These are phyloP conservation scores for Fraxinus latifolia DNA, from an alignment of 305 asterid genomes.

Conservation along the genomic window DNA sequence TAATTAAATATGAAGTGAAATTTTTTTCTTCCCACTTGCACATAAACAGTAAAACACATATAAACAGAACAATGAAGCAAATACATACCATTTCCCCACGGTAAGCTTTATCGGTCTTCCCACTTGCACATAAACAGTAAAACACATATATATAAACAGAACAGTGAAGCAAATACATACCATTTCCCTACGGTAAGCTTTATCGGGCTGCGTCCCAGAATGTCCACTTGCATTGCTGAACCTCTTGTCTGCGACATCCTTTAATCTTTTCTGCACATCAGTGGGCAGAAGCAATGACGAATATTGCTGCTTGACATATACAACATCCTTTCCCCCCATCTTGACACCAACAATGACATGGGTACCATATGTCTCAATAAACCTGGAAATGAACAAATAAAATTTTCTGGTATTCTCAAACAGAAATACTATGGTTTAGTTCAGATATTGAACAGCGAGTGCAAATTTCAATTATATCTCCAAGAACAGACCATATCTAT, in stretches of 20 bases:
- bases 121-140: constrained; percentile 24
- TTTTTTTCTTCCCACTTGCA: background rate
- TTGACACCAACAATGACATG: constrained; percentile 78
- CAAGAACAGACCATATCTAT: constrained; percentile 1
- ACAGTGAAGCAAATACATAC: constrained; percentile 35
- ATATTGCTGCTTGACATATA: constrained; percentile 69
- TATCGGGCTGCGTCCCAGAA: constrained; percentile 35
- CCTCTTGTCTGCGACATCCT: constrained; percentile 76
- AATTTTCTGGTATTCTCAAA: constrained; percentile 18
- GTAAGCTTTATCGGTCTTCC: constrained; percentile 32
- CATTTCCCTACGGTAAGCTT: constrained; percentile 38
- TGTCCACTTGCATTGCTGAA: constrained; percentile 48
- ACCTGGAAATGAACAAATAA: constrained; percentile 39
- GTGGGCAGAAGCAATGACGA: constrained; percentile 58
- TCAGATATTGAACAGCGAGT: constrained; percentile 6
- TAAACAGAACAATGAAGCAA: constrained; percentile 16
- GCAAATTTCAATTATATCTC: constrained; percentile 11
- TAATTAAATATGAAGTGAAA: background rate
- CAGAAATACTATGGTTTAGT: constrained; percentile 1
- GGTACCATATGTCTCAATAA: constrained; percentile 73
- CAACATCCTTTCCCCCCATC: constrained; percentile 87
- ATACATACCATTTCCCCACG: constrained; percentile 47
- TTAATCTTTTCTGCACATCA: constrained; percentile 64
- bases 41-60: background rate
- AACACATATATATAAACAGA: background rate